Conservation (phyloP, 2,329 filamentous ascomycete species). For the Myriosclerotinia scirpicola region DNA sequence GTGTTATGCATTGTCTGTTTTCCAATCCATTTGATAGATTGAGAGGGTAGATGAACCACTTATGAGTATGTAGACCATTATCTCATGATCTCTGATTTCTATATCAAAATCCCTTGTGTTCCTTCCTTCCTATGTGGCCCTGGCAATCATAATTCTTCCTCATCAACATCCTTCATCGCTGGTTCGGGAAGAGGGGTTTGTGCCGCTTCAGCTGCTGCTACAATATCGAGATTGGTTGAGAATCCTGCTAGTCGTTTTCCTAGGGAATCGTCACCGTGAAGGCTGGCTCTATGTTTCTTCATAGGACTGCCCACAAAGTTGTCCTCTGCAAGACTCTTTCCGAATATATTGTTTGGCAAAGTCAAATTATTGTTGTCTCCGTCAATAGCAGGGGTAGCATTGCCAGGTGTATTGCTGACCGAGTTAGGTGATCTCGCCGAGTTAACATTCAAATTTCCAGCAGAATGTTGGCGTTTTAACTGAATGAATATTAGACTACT, state of each 20-base stretch:
- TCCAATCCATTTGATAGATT: conserved; percentile 16
- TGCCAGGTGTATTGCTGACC: conserved; percentile 45
- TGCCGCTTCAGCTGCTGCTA: conserved; percentile 38
- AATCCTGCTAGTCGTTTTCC: conserved; percentile 36
- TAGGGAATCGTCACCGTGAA: conserved; percentile 48
- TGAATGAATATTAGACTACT: conserved; percentile 40
- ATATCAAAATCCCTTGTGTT: conserved; percentile 9
- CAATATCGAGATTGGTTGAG: conserved; percentile 30
- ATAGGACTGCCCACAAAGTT: conserved; percentile 65
- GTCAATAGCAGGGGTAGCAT: conserved; percentile 47
- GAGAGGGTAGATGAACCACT: conserved; percentile 8
- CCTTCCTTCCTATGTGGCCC: conserved; percentile 13
- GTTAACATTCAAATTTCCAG: conserved; percentile 59
- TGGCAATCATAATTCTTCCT: conserved; percentile 39
- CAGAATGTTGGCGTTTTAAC: conserved; percentile 80
- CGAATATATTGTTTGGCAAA: conserved; percentile 44
- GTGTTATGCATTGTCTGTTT: conserved; percentile 3
- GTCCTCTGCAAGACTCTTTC: conserved; percentile 48
- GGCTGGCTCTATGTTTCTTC: conserved; percentile 71
- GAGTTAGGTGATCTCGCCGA: conserved; percentile 50
- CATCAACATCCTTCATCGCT: conserved; percentile 28
- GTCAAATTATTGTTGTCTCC: conserved; percentile 35
- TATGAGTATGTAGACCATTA: background rate
- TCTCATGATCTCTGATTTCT: conserved; percentile 17
- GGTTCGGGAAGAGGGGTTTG: conserved; percentile 33